Base-by-base conservation (phyloP, 106 monocot genomes). In the Narthecium ossifragum region DNA sequence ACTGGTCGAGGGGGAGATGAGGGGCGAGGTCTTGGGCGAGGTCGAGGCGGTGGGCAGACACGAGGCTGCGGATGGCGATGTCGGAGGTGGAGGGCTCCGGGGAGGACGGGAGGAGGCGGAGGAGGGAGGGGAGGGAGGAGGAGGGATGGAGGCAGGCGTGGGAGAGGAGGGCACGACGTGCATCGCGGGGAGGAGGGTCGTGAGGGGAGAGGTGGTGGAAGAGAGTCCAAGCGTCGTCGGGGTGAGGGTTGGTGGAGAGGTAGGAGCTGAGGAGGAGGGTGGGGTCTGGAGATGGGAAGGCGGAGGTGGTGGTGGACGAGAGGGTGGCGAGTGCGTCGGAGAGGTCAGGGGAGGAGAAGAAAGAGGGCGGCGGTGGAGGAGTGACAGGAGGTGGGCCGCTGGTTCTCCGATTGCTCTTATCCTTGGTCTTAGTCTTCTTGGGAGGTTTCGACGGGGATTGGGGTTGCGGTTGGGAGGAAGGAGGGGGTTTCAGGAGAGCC, bases 1-100 rank as follows among this genome's bases (percentile, higher is more conserved):
- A 86, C 18, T 60, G 49, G 45, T 86, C 86, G 59, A 78, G 67
- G 32, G 55, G 57, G 59, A 46, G 68, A 62, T 34, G 36, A 8
- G 50, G 46, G 48, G 30, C 60, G 10, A 28, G 31, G 9, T 51
- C 26, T 21, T 56, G 68, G 26, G 70, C 29, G 26, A 86, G 55
- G 10, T 13, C 4, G 20, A 47, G 62, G 76, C 73, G 26, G 92
- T 88, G 41, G 75, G 78, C 80, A 31, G 87, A 78, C 70, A 74
- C 78, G 60, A 92, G 81, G 24, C 88, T 64, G 23, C 92, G 88
- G 27, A 85, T 75, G 9, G 77, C 74, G 18, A 80, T 25, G 64
- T 88, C 82, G 3, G 69, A 66, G 12, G 85, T 70, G 39, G 74
- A 57, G 7, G 69, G 55, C 21, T 78, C 73, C 5, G 84, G 84